Evolutionary conservation across 192 early-diverging fungal genomes (phyloP).

Genomic region (Coemansia javaensis): DNA sequence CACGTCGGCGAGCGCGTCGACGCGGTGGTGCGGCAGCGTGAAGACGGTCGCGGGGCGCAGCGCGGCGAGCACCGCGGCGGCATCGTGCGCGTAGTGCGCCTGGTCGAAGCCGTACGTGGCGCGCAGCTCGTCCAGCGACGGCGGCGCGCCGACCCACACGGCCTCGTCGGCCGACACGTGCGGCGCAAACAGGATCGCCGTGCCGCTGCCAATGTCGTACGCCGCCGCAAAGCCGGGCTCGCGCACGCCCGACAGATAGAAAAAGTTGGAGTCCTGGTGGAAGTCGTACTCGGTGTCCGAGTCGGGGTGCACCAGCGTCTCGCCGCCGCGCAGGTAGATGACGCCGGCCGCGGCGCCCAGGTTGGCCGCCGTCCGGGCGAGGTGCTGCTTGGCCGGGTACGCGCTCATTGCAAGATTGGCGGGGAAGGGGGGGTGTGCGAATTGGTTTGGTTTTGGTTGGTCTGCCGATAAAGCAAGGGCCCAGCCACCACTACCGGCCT

Average conservation of each 20-base stretch:
- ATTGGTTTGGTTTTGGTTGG: too few species aligned
- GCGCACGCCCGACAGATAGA: conserved; percentile 75
- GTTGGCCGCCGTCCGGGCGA: conserved; percentile 55
- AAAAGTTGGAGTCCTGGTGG: conserved; percentile 84
- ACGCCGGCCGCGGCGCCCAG: conserved; percentile 55
- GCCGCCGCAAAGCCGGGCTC: conserved; percentile 70
- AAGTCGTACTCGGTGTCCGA: conserved; percentile 80
- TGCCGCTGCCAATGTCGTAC: conserved; percentile 59
- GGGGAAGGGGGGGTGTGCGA: not conserved
- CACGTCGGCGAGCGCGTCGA: conserved; percentile 33
- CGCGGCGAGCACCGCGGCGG: conserved; percentile 44
- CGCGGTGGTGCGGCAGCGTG: conserved; percentile 45
- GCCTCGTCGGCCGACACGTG: conserved; percentile 60
- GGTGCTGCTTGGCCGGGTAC: conserved; percentile 65
- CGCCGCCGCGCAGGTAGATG: conserved; percentile 57
- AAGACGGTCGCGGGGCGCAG: conserved; percentile 48
- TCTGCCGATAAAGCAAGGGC: too few species aligned
- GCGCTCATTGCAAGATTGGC: not conserved
- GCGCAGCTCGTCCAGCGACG: conserved; percentile 53
- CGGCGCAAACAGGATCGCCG: conserved; percentile 65
- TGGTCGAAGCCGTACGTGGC: conserved; percentile 65
- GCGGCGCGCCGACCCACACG: conserved; percentile 77
- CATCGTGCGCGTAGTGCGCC: conserved; percentile 57
- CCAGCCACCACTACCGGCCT: too few species aligned
- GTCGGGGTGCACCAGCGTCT: conserved; percentile 55